These are phyloP conservation scores for Acanthamoeba quina DNA, from an alignment of 208 protist genomes.

Conservation along the genomic window DNA sequence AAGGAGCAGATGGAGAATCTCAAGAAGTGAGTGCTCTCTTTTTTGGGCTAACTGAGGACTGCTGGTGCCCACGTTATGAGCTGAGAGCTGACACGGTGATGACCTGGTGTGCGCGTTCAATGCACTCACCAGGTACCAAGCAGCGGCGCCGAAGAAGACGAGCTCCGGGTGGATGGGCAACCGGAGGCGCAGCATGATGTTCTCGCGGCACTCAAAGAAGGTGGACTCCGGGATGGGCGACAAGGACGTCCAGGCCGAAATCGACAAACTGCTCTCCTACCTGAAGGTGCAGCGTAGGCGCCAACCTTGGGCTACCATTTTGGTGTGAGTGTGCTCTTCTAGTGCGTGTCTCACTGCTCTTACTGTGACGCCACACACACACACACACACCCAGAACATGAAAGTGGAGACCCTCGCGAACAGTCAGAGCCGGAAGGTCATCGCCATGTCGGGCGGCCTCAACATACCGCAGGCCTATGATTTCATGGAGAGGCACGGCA, in stretches of 20 bases:
- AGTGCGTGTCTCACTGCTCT: too few relatives aligned
- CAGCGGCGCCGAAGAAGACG: neutral
- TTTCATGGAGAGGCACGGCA: slow-evolving; percentile 55
- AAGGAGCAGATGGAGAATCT: slow-evolving; percentile 58
- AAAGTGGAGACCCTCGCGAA: slow-evolving; percentile 54
- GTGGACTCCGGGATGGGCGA: neutral
- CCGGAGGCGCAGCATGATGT: neutral
- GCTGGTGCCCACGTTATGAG: too few relatives aligned
- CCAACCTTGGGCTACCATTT: neutral
- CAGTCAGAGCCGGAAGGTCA: slow-evolving; percentile 53
- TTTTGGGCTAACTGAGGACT: neutral
- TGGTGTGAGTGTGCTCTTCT: neutral
- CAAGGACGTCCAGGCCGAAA: neutral
- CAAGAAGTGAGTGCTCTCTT: neutral
- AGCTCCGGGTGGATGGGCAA: neutral
- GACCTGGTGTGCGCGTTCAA: neutral
- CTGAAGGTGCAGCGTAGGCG: neutral
- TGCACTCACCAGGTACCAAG: neutral
- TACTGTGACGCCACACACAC: too few relatives aligned
- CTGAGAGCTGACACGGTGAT: neutral
- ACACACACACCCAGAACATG: slow-evolving; percentile 43
- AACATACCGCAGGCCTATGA: slow-evolving; percentile 64
- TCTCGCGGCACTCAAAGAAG: neutral
- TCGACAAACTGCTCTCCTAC: neutral
- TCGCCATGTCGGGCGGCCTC: slow-evolving; percentile 53